Evolutionary conservation across 2,329 filamentous ascomycete species (phyloP).

Genomic region (Sporothrix brunneoviolacea): DNA sequence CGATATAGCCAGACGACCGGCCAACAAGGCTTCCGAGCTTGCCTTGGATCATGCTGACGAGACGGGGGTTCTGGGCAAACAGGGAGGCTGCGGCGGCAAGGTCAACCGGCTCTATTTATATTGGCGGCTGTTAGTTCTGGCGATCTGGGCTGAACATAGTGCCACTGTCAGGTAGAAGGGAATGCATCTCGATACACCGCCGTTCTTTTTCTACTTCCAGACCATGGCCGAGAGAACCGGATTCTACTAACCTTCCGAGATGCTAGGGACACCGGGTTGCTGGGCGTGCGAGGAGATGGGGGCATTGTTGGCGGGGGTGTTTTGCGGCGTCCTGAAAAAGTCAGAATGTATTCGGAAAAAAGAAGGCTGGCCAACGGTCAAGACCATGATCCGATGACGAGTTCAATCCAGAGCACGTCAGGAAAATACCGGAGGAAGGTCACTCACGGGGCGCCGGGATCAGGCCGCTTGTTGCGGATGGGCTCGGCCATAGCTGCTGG

Average conservation of each 20-base stretch:
- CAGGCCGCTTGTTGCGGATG: slow-evolving; percentile 57
- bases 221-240: too few species aligned
- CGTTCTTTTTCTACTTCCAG: too few species aligned
- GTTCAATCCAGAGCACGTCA: too few species aligned
- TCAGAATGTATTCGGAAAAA: slow-evolving; percentile 16
- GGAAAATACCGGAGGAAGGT: neutral
- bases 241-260: slow-evolving; percentile 79
- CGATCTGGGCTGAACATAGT: neutral
- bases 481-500: slow-evolving; percentile 48
- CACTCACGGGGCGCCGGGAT: slow-evolving; percentile 52
- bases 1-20: slow-evolving; percentile 93
- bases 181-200: too few species aligned
- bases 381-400: too few species aligned
- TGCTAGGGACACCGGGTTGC: slow-evolving; percentile 87
- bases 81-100: slow-evolving; percentile 80
- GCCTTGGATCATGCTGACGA: slow-evolving; percentile 96
- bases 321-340: slow-evolving; percentile 79
- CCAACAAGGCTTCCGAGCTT: slow-evolving; percentile 90
- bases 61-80: slow-evolving; percentile 89
- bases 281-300: slow-evolving; percentile 97
- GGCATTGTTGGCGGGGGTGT: slow-evolving; percentile 91
- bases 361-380: neutral
- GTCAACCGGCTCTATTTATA: slow-evolving; percentile 73
- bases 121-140: neutral
- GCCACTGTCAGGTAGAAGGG: neutral